Evolutionary conservation across 2,329 filamentous ascomycete genomes (phyloP), one percentile per base, ranked within the genome.

Genomic region (Penicillium vulpinum): DNA sequence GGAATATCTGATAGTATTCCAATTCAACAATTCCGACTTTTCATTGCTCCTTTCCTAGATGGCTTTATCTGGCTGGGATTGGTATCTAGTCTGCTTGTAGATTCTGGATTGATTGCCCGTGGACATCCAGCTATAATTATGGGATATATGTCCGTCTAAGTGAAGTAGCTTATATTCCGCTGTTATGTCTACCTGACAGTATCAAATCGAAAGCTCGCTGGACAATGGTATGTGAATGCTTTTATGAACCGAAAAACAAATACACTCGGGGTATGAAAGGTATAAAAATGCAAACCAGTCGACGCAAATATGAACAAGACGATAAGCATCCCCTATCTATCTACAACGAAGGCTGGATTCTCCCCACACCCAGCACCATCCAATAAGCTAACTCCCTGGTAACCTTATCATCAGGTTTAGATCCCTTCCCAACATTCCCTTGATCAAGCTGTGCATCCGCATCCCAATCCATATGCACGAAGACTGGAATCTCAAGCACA

Each of bases 341-440:
- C 51, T 64, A 67, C 56, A 63, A 56, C 21, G 57, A 58, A 38
- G 60, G 35, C 47, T 64, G 61, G n/a, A 97, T 94, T 67, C 87
- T 87, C 10, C 94, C 94, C 56, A 95, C 84, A 4, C 93, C 93
- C 35, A 97, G 80, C 21, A 96, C 92, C 77, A 90, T 92, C 94
- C 94, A 99, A 76, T 96, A 97, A 54, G 92, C 92, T 75, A 97
- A 78, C 72, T 97, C 94, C 69, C 89, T 85, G 79, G 87, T 93
- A 75, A 93, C 90, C 73, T 83, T 88, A 38, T 80, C 84, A 46
- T 80, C 84, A 43, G 84, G 85, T 72, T 82, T 87, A 64, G 83
- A 84, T 2, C 76, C 67, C 66, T 71, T 73, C 67, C 64, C 68
- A 51, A 67, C 65, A 56, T 66, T 65, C 58, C 62, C 67, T 56